Evolutionary conservation across 2,329 filamentous ascomycete species (phyloP).

Genomic region (Metarhizium sp.): DNA sequence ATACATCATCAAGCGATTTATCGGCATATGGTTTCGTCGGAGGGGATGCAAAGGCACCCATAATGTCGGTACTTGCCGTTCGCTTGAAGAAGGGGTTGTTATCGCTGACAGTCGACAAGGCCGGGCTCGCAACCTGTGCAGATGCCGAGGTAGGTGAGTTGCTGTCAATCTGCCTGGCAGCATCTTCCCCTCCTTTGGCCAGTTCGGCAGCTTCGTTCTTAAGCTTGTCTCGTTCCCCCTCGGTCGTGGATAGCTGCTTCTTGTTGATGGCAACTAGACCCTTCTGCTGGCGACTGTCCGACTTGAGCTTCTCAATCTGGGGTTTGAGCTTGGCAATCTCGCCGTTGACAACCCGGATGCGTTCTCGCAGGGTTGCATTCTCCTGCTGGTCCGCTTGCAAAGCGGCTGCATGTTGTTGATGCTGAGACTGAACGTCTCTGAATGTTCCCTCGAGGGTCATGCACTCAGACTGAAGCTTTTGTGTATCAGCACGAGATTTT

Average conservation of each 20-base stretch:
- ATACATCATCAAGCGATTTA: constrained; percentile 76
- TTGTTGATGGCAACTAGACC: constrained; percentile 96
- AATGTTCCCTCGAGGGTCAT: constrained; percentile 73
- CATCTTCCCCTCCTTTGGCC: constrained; percentile 52
- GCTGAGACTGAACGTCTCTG: constrained; percentile 74
- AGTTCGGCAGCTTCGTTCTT: constrained; percentile 68
- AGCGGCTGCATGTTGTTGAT: constrained; percentile 63
- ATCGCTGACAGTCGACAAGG: constrained; percentile 57
- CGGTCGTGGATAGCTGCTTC: constrained; percentile 87
- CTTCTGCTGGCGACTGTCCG: constrained; percentile 89
- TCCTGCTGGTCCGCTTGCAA: constrained; percentile 84
- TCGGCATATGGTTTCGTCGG: constrained; percentile 43
- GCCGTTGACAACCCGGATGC: constrained; percentile 71
- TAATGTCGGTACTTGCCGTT: constrained; percentile 51
- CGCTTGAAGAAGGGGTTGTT: constrained; percentile 94
- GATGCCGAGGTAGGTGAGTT: constrained; percentile 39
- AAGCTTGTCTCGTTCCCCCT: constrained; percentile 80
- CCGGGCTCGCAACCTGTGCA: constrained; percentile 57
- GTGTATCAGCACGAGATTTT: constrained; percentile 67
- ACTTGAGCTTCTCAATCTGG: constrained; percentile 85
- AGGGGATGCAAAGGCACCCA: constrained; percentile 42
- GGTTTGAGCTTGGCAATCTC: constrained; percentile 80
- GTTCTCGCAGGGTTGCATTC: constrained; percentile 76
- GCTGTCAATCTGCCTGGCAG: constrained; percentile 40
- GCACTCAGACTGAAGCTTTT: constrained; percentile 75